Conservation (phyloP, 345 rosid species). For the Eucalyptus curtisii region DNA sequence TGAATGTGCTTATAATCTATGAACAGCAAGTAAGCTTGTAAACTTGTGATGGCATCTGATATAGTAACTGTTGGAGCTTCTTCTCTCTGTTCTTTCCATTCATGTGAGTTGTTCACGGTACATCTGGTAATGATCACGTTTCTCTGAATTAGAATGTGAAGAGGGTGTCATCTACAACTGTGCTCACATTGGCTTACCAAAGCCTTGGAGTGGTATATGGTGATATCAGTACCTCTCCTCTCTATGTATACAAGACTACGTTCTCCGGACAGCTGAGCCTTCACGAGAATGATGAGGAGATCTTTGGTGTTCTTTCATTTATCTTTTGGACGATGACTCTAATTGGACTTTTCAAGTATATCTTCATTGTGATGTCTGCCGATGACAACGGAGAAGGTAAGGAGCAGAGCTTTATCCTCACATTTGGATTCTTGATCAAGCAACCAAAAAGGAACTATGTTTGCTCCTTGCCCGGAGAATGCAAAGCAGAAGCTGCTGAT, state of each 20-base stretch:
- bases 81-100: neutral
- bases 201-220: conserved; percentile 92
- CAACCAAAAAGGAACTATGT: neutral
- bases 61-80: neutral
- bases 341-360: conserved; percentile 62
- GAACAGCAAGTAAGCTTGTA: neutral
- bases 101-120: neutral
- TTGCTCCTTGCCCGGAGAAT: neutral
- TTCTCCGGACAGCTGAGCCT: conserved; percentile 75
- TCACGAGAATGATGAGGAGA: conserved; percentile 64
- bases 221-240: conserved; percentile 72
- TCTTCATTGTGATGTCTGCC: conserved; percentile 50
- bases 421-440: neutral
- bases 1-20: neutral
- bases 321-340: conserved; percentile 90
- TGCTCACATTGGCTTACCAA: conserved; percentile 71
- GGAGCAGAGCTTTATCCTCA: neutral
- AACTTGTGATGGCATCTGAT: neutral
- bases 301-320: conserved; percentile 75
- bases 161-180: conserved; percentile 37
- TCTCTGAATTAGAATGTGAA: conserved; percentile 37
- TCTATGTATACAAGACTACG: conserved; percentile 72
- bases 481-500: neutral
- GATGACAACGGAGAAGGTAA: conserved; percentile 90
- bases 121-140: neutral